Evolutionary conservation across 2,329 filamentous ascomycete genomes (phyloP).

Genomic region (Hypoxylon sp.): DNA sequence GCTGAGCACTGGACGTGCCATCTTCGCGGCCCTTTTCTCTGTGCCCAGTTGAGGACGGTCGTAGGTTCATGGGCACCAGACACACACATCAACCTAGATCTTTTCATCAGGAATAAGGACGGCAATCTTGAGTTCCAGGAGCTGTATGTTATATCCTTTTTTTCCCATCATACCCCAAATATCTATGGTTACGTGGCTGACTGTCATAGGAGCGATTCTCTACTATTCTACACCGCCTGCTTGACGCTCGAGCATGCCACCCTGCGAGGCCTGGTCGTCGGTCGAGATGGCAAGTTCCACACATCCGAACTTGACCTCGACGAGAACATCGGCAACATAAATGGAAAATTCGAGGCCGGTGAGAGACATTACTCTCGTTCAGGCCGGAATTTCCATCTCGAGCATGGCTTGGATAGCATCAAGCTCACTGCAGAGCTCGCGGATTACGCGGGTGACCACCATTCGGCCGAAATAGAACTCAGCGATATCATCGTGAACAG

Average conservation of each 20-base stretch:
- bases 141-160: constrained; percentile 22
- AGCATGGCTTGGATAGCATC: constrained; percentile 15
- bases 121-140: constrained; percentile 37
- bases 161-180: background rate
- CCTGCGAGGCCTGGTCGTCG: constrained; percentile 31
- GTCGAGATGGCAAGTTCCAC: constrained; percentile 35
- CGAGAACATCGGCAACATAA: constrained; percentile 39
- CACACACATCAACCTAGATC: constrained; percentile 34
- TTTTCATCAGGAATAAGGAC: constrained; percentile 38
- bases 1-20: constrained; percentile 30
- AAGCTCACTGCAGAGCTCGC: constrained; percentile 32
- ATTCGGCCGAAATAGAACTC: constrained; percentile 33
- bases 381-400: constrained; percentile 30
- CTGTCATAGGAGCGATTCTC: constrained; percentile 29
- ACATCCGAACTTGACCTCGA: constrained; percentile 35
- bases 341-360: constrained; percentile 33
- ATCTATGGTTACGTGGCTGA: constrained; percentile 11
- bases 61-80: constrained; percentile 26
- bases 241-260: constrained; percentile 24
- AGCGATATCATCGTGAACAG: constrained; percentile 29
- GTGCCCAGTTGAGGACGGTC: constrained; percentile 25
- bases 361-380: constrained; percentile 32
- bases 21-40: constrained; percentile 30
- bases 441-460: constrained; percentile 32
- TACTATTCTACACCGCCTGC: constrained; percentile 33